Evolutionary conservation across 352 stramenopile species (phyloP).

Genomic region (Aphanomyces astaci): DNA sequence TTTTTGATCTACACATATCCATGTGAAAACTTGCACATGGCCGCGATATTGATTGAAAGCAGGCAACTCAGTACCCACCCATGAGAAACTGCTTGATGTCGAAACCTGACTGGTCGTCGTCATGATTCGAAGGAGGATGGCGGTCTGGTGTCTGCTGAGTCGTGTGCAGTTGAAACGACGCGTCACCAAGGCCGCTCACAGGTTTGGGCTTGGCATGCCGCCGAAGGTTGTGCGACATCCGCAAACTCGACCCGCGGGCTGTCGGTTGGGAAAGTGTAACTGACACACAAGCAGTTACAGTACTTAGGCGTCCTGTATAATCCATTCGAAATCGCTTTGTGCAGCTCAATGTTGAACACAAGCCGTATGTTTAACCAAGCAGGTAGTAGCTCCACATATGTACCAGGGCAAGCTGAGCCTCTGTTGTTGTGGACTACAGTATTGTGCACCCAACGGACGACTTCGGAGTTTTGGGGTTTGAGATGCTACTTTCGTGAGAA

Average conservation of each 20-base stretch:
- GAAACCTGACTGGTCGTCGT: neutral
- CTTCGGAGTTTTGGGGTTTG: too few species aligned
- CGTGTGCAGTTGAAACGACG: neutral
- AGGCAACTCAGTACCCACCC: neutral
- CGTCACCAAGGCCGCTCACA: constrained; percentile 3
- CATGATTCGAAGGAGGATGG: neutral
- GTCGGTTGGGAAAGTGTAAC: neutral
- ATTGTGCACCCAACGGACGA: too few species aligned
- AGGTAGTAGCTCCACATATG: too few species aligned
- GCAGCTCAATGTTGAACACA: too few species aligned
- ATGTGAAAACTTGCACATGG: too few species aligned
- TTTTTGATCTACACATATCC: constrained; percentile 41
- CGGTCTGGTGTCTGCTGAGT: constrained; percentile 1
- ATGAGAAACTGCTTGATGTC: constrained; percentile 23
- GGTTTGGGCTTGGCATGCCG: neutral
- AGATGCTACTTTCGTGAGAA: too few species aligned
- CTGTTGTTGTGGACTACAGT: too few species aligned
- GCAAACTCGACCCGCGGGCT: neutral
- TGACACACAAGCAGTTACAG: too few species aligned
- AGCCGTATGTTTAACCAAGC: too few species aligned
- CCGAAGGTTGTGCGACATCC: neutral
- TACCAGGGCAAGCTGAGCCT: too few species aligned
- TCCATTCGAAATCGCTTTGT: too few species aligned
- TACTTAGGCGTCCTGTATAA: too few species aligned
- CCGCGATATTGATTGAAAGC: neutral